Evolutionary conservation across 176 grass and related monocot genomes (phyloP).

Genomic region (Eleusine indica): DNA sequence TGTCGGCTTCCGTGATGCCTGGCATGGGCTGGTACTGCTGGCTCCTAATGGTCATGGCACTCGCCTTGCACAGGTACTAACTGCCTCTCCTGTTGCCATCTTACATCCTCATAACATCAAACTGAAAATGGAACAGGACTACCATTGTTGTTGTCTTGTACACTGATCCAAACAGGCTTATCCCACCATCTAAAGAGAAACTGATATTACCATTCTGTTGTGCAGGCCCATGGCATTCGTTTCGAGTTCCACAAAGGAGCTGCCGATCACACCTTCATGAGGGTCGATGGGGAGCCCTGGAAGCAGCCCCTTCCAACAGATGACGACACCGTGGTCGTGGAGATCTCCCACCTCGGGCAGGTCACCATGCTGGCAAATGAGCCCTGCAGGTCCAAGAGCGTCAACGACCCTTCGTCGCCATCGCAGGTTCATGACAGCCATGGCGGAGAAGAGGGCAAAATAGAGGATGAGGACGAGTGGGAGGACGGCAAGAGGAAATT

Average conservation of each 20-base stretch:
- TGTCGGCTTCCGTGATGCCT: conserved; percentile 90
- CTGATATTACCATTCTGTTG: background rate
- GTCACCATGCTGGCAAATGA: conserved; percentile 75
- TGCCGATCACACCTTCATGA: conserved; percentile 75
- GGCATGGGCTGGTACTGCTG: conserved; percentile 84
- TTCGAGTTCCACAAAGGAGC: conserved; percentile 80
- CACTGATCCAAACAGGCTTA: too few species aligned
- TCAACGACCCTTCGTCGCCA: conserved; percentile 39
- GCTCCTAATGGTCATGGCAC: conserved; percentile 87
- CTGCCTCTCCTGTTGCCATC: background rate
- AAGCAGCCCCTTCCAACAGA: conserved; percentile 82
- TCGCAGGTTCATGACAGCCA: background rate
- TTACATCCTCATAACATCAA: background rate
- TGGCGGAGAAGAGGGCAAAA: conserved; percentile 2
- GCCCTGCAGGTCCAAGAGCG: conserved; percentile 65
- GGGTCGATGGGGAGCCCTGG: conserved; percentile 91
- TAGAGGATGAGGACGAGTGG: conserved; percentile 63
- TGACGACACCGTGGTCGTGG: conserved; percentile 65
- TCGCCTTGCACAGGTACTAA: conserved; percentile 78
- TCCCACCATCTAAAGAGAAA: background rate
- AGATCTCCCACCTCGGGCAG: conserved; percentile 77
- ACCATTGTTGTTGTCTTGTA: background rate
- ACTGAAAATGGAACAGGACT: background rate
- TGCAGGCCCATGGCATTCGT: conserved; percentile 64
- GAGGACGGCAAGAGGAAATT: conserved; percentile 70